These are phyloP conservation scores for Macrotyloma uniflorum DNA, from an alignment of 306 rosid species.

Conservation along the genomic window DNA sequence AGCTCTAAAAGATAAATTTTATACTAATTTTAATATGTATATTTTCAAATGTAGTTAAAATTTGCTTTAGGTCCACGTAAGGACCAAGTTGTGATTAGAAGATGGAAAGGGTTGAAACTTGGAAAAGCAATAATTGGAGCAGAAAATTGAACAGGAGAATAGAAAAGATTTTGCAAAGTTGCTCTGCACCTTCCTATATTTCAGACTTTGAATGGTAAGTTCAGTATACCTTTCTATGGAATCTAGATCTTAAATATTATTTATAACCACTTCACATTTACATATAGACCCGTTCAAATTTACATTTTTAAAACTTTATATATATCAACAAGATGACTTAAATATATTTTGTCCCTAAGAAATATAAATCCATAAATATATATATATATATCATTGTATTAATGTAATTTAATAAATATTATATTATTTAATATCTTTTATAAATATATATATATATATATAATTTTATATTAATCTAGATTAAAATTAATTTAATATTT, in stretches of 20 bases:
- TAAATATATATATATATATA: too few species aligned
- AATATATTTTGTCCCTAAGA: too few species aligned
- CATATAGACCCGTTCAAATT: slow-evolving; percentile 23
- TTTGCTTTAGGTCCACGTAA: background rate
- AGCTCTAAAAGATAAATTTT: too few species aligned
- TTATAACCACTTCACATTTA: background rate
- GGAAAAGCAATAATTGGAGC: background rate
- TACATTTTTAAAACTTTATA: background rate
- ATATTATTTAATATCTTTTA: too few species aligned
- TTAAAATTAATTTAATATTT: too few species aligned
- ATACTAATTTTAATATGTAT: too few species aligned
- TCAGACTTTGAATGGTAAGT: slow-evolving; percentile 24
- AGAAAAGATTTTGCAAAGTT: background rate
- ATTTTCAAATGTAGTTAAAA: too few species aligned
- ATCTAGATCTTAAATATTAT: background rate
- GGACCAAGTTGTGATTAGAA: background rate
- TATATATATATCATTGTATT: too few species aligned
- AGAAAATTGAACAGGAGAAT: background rate
- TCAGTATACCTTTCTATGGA: background rate
- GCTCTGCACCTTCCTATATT: background rate
- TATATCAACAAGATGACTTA: too few species aligned
- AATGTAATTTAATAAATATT: too few species aligned
- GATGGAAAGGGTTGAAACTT: background rate
- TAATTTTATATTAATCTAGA: too few species aligned
- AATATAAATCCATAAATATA: too few species aligned